phyloP scores from a whole-genome alignment of 2,329 filamentous ascomycete species.

The Leptosphaerulina australis region DNA sequence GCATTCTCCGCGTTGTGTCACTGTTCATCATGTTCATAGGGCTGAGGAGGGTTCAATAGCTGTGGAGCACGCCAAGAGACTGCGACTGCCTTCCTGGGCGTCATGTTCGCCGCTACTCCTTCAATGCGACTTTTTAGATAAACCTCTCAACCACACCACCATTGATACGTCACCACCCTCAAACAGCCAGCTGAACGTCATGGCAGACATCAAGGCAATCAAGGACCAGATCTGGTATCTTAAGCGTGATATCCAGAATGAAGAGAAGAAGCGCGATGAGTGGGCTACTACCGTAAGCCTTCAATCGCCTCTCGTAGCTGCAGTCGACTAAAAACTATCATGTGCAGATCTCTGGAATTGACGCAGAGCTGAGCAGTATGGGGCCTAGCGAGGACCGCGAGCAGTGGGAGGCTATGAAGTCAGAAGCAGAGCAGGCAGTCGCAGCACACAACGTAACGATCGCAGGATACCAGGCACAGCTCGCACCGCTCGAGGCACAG shows the following conservation, averaged over 20 bases:
- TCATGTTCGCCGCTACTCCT: constrained; percentile 22
- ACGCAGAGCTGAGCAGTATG: constrained; percentile 41
- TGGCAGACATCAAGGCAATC: constrained; percentile 35
- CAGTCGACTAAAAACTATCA: neutral
- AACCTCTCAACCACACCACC: neutral
- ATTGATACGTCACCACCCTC: neutral
- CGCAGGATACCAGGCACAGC: constrained; percentile 67
- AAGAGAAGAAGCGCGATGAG: constrained; percentile 28
- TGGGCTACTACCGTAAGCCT: constrained; percentile 26
- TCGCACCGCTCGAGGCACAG: constrained; percentile 61
- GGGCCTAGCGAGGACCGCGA: constrained; percentile 79
- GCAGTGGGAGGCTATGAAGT: constrained; percentile 77
- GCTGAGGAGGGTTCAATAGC: constrained; percentile 23
- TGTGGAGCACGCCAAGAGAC: constrained; percentile 22
- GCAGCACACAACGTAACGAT: constrained; percentile 78
- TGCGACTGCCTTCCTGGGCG: constrained; percentile 16
- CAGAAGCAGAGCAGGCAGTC: constrained; percentile 83
- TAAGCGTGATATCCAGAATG: constrained; percentile 30
- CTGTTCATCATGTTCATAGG: constrained; percentile 14
- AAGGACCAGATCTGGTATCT: constrained; percentile 38
- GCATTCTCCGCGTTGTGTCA: constrained; percentile 5
- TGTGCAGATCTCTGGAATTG: constrained; percentile 9
- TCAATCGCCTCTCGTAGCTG: neutral
- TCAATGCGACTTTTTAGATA: constrained; percentile 7
- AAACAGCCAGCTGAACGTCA: constrained; percentile 2